Conservation (phyloP, 148 eudicot genomes). For the Vaccinium myrtillus region DNA sequence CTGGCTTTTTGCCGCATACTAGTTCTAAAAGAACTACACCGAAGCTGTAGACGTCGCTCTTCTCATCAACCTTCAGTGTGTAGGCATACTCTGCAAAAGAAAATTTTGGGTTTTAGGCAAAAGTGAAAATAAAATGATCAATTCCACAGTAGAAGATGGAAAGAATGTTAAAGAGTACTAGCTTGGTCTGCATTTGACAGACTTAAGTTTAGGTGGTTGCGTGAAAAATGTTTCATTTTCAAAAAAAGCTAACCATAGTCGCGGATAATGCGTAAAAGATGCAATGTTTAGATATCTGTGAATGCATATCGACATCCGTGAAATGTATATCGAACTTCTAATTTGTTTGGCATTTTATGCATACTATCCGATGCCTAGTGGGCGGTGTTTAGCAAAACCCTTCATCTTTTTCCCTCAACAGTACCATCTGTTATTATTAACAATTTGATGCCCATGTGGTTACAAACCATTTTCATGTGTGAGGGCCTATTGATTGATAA, state of each 20-base stretch:
- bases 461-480: conserved; percentile 1
- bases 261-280: no score
- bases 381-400: no score
- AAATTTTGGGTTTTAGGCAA: background rate
- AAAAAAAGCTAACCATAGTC: no score
- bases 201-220: background rate
- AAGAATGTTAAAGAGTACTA: background rate
- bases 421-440: background rate
- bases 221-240: no score
- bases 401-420: background rate
- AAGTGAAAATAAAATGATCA: background rate
- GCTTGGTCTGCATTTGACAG: background rate
- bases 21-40: conserved; percentile 91
- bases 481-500: conserved; percentile 9
- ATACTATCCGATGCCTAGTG: no score
- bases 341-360: no score
- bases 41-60: conserved; percentile 93
- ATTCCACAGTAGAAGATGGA: background rate
- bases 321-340: no score
- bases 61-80: conserved; percentile 93
- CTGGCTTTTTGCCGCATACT: conserved; percentile 77
- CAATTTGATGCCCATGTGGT: background rate
- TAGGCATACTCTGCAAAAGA: conserved; percentile 75
- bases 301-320: no score
- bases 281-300: no score